Evolutionary conservation across 2,329 filamentous ascomycete species (phyloP), one percentile per base, ranked within the genome.

Genomic region (Pestalotiopsis sp.): DNA sequence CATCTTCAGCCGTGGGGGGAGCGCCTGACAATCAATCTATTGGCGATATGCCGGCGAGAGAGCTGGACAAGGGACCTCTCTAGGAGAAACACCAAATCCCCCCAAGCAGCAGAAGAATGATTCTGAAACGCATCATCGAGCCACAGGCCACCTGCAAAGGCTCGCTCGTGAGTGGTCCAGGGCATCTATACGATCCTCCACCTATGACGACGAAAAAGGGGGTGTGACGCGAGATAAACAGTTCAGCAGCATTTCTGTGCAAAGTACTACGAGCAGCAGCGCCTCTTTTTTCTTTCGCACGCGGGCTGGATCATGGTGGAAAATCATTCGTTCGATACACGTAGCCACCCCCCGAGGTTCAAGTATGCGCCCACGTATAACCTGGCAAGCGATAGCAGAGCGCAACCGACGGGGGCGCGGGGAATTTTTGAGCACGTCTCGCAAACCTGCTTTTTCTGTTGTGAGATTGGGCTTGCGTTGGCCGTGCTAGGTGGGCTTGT

Each of bases 111-210:
- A 6, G 7, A 52, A 59, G n/a, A 23, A 27, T 59, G 14, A 17
- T 13, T 59, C 36, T 64, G 61, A 64, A 64, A 64, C 61, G 41
- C 20, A 45, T 36, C 31, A 36, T 25, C 39, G 20, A 49, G 38
- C 38, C 20, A 23, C 61, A 64, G 27, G 61, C 41, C 61, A 49
- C 38, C 36, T 64, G 39, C 41, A 57, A 27, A 31, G 49, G 27
- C 25, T 17, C 23, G 9, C 14, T 36, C 25, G 45, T 65, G 63
- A 57, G 49, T 65, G 63, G 63, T 23, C 31, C 49, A 31, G 63
- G n/a, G 25, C n/a, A 25, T 49, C n/a, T 65, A 65, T 65, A 57
- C 25, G 13, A 57, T 65, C 63, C 63, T 39, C 41, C 63, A 57
- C 63, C 63, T 57, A 65, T 55, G 63, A 65, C 62, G 62, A 36